Evolutionary conservation across 164 flowering plant genomes (phyloP).

Genomic region (grape (Vitis vinifera)): ASM3070453v1 NC_081810.1:7641001-7641500

Average conservation of each 20-base stretch:
- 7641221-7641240: conserved; percentile 33
- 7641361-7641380: conserved; percentile 30
- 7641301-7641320: conserved; percentile 30
- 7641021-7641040: conserved; percentile 32
- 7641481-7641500: conserved; percentile 51
- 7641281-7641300: conserved; percentile 22
- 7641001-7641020: conserved; percentile 38
- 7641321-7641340: conserved; percentile 26
- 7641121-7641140: conserved; percentile 33
- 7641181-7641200: conserved; percentile 38
- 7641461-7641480: conserved; percentile 49
- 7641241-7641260: conserved; percentile 37
- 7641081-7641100: conserved; percentile 35
- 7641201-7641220: conserved; percentile 36
- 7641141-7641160: conserved; percentile 41
- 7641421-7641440: conserved; percentile 51
- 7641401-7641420: conserved; percentile 43
- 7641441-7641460: conserved; percentile 57
- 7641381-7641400: conserved; percentile 40
- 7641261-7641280: conserved; percentile 29
- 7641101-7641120: conserved; percentile 41
- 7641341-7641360: conserved; percentile 22
- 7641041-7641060: conserved; percentile 38
- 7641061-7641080: conserved; percentile 40
- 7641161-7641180: conserved; percentile 41